phyloP scores from a whole-genome alignment of 2,329 filamentous ascomycete genomes.

The Dactylellina parvicollis region DNA sequence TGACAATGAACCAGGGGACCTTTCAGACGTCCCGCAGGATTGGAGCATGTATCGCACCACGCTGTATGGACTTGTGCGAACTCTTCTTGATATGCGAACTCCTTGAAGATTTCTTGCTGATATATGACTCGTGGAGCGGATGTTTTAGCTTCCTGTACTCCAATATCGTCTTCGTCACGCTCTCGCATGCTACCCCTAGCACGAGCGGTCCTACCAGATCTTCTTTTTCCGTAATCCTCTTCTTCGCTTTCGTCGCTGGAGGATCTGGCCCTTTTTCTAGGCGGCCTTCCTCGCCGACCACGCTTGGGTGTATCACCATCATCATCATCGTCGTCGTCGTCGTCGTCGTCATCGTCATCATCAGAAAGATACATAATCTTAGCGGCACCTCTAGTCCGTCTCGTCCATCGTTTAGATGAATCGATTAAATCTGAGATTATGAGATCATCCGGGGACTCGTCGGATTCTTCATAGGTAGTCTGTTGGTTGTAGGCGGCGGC shows the following conservation, averaged over 20 bases:
- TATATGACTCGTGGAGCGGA: conserved; percentile 59
- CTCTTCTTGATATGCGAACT: conserved; percentile 68
- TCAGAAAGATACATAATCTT: background rate
- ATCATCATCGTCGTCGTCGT: too few relatives aligned
- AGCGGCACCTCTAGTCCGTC: background rate
- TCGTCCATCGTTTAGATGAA: conserved; percentile 27
- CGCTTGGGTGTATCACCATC: too few relatives aligned
- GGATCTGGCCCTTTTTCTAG: background rate
- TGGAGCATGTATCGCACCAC: conserved; percentile 76
- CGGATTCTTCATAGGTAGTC: background rate
- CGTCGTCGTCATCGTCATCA: conserved; percentile 1
- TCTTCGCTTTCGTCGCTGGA: conserved; percentile 13
- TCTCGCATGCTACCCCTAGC: conserved; percentile 63
- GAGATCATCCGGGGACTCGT: conserved; percentile 37
- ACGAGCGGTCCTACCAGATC: conserved; percentile 60
- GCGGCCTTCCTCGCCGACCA: background rate
- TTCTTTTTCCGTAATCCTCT: conserved; percentile 48
- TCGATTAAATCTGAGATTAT: conserved; percentile 39
- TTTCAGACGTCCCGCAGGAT: conserved; percentile 68
- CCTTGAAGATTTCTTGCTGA: conserved; percentile 58
- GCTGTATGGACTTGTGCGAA: conserved; percentile 77
- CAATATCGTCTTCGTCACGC: conserved; percentile 64
- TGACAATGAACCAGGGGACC: conserved; percentile 86
- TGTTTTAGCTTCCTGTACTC: conserved; percentile 57
- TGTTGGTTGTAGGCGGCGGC: background rate